Conservation (phyloP, 2,329 filamentous ascomycete species). For the Pseudocercospora crystallina region DNA sequence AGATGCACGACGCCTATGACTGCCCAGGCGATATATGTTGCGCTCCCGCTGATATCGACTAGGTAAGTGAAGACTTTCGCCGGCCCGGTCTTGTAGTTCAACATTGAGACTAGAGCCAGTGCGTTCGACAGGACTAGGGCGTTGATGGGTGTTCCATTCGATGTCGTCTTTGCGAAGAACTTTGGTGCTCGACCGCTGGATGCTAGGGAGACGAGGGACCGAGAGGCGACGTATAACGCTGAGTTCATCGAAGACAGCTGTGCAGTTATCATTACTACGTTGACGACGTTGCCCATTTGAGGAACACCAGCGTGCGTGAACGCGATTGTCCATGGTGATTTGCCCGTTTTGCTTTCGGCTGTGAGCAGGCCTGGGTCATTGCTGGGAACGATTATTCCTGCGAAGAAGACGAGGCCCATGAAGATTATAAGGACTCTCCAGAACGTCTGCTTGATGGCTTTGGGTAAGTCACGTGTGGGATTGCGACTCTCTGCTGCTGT, state of each 20-base stretch:
- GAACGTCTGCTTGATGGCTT: slow-evolving; percentile 16
- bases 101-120: slow-evolving; percentile 11
- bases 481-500: slow-evolving; percentile 13
- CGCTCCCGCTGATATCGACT: slow-evolving; percentile 12
- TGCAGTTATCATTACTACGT: slow-evolving; percentile 32
- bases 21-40: slow-evolving; percentile 16
- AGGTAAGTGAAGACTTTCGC: slow-evolving; percentile 14
- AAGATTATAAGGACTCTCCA: slow-evolving; percentile 13
- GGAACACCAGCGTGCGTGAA: slow-evolving; percentile 13
- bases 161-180: slow-evolving; percentile 11
- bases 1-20: slow-evolving; percentile 13
- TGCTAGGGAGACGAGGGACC: slow-evolving; percentile 11
- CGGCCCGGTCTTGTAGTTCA: slow-evolving; percentile 10
- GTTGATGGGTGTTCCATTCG: slow-evolving; percentile 11
- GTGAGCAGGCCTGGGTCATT: slow-evolving; percentile 14
- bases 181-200: slow-evolving; percentile 12
- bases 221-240: slow-evolving; percentile 11
- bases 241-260: slow-evolving; percentile 12
- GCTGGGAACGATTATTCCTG: slow-evolving; percentile 13
- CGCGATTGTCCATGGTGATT: slow-evolving; percentile 16
- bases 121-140: slow-evolving; percentile 11
- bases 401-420: slow-evolving; percentile 18
- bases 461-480: slow-evolving; percentile 9
- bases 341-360: slow-evolving; percentile 12
- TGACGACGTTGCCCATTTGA: slow-evolving; percentile 17